Conservation (phyloP, 768 basidiomycete species). For the Filobasidium floriforme region DNA sequence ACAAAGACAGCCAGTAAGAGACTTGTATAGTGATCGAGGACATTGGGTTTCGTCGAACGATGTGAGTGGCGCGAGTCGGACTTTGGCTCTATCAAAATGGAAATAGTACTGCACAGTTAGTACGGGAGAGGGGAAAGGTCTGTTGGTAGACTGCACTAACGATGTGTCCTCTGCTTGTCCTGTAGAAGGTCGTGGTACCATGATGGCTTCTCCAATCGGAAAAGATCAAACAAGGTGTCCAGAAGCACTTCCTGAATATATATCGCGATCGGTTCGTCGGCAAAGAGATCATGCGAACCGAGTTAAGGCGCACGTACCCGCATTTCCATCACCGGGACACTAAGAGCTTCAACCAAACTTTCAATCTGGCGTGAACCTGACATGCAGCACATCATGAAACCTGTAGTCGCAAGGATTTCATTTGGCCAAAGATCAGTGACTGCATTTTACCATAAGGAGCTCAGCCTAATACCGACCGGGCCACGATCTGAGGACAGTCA, state of each 20-base stretch:
- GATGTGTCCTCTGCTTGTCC: background rate
- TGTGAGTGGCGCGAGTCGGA: background rate
- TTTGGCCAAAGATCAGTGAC: background rate
- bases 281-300: no score
- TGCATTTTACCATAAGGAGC: background rate
- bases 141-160: background rate
- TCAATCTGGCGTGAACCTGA: constrained; percentile 77
- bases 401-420: constrained; percentile 42
- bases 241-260: constrained; percentile 70
- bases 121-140: no score
- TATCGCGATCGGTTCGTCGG: background rate
- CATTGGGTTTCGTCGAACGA: constrained; percentile 46
- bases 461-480: constrained; percentile 57
- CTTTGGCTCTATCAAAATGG: no score
- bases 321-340: constrained; percentile 78
- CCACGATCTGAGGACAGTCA: constrained; percentile 82
- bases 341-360: constrained; percentile 72
- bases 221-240: constrained; percentile 85
- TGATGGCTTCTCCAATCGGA: constrained; percentile 83
- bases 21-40: constrained; percentile 88
- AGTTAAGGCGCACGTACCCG: constrained; percentile 52
- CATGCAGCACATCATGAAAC: constrained; percentile 88
- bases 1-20: constrained; percentile 74
- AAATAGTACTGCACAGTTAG: no score
- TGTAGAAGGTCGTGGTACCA: constrained; percentile 56